Percentiles rank a stretch among this genome's conserved stretches.
phyloP scores from a whole-genome alignment of 805 yeast genomes.

The Wickerhamiella spandovensis region DNA sequence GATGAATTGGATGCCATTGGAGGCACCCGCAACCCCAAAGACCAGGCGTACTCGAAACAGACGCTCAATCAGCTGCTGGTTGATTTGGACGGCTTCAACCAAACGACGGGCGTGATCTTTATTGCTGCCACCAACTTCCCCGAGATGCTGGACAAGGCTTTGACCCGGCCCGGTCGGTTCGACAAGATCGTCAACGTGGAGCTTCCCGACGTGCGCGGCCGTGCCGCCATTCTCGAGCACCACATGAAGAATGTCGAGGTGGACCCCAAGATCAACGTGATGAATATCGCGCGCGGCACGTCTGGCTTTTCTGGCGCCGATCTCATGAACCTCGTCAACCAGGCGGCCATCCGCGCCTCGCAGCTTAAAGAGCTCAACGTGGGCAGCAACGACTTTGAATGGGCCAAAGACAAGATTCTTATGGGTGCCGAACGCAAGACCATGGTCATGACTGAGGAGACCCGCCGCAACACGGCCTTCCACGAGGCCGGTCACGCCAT shows the following conservation, averaged over 20 bases:
- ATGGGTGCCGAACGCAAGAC: conserved; percentile 97
- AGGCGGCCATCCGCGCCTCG: conserved; percentile 95
- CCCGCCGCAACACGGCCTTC: conserved; percentile 86
- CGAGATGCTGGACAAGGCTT: conserved; percentile 88
- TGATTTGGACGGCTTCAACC: conserved; percentile 86
- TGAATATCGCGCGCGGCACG: conserved; percentile 88
- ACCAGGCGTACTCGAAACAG: conserved; percentile 96
- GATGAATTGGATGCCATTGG: conserved; percentile 99
- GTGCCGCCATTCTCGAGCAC: conserved; percentile 80
- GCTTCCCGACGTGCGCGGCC: conserved; percentile 94
- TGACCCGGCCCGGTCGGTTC: conserved; percentile 96
- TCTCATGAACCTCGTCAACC: conserved; percentile 86
- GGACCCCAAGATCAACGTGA: conserved; percentile 73
- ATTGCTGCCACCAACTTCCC: conserved; percentile 99
- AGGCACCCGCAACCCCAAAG: conserved; percentile 92
- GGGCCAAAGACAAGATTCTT: conserved; percentile 97
- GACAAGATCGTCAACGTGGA: conserved; percentile 93
- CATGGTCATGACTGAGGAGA: conserved; percentile 94
- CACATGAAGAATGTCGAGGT: conserved; percentile 86
- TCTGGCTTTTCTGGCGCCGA: conserved; percentile 99
- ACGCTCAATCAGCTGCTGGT: conserved; percentile 91
- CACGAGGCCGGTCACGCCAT: conserved; percentile 99
- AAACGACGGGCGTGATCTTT: conserved; percentile 82
- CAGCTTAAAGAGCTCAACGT: conserved; percentile 84
- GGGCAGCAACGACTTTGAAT: conserved; percentile 82